phyloP scores from a whole-genome alignment of 2,329 filamentous ascomycete genomes.

The Parastagonospora nodorum region DNA sequence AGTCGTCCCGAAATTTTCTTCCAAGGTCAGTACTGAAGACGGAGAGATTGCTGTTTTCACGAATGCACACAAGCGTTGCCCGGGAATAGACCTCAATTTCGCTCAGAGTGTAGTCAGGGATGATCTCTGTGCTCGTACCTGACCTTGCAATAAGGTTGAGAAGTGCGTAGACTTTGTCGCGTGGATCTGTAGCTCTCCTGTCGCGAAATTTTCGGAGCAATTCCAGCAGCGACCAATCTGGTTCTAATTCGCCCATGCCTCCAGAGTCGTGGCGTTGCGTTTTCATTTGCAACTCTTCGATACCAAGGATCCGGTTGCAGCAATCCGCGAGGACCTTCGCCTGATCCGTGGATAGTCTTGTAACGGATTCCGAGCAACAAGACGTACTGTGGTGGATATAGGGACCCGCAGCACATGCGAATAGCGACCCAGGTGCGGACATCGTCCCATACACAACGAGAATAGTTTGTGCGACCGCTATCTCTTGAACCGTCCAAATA shows the following conservation, averaged over 20 bases:
- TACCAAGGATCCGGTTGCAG: constrained; percentile 1
- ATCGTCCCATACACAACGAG: constrained; percentile 9
- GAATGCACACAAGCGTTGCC: constrained; percentile 10
- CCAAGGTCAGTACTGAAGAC: constrained; percentile 17
- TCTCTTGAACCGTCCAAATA: constrained; percentile 25
- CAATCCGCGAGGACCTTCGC: constrained; percentile 7
- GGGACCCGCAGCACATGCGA: constrained; percentile 5
- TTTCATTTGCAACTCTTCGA: constrained; percentile 5
- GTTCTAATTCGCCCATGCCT: too few species aligned
- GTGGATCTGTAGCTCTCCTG: constrained; percentile 18
- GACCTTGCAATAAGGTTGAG: constrained; percentile 6
- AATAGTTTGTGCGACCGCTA: constrained; percentile 9
- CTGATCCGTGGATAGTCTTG: constrained; percentile 1
- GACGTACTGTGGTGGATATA: constrained; percentile 1
- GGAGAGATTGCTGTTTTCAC: constrained; percentile 1
- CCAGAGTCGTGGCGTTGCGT: too few species aligned
- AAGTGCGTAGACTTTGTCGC: constrained; percentile 25
- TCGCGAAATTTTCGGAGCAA: constrained; percentile 10
- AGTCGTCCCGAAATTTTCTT: constrained; percentile 16
- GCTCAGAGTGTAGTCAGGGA: constrained; percentile 13
- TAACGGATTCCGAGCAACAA: constrained; percentile 1
- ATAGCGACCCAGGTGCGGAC: constrained; percentile 16
- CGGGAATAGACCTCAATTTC: constrained; percentile 11
- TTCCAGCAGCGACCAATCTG: not conserved
- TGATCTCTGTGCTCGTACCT: not conserved